Evolutionary conservation across 2,329 filamentous ascomycete genomes (phyloP).

Genomic region (Hymenoscyphus occultus): DNA sequence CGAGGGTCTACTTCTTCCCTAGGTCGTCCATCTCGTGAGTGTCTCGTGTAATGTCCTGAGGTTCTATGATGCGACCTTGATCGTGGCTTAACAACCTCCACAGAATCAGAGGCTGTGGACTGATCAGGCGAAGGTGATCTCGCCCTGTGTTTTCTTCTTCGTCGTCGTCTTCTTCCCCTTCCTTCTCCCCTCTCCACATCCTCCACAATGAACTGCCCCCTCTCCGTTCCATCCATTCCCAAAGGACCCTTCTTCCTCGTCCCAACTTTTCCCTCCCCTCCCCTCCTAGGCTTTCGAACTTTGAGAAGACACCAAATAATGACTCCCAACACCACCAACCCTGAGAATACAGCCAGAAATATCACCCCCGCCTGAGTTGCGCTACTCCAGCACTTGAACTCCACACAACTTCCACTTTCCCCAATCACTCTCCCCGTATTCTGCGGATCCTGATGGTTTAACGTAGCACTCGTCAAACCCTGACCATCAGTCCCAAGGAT

Average conservation of each 20-base stretch:
- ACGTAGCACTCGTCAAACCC: conserved; percentile 16
- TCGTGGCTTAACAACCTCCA: not conserved
- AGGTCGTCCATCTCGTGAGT: not conserved
- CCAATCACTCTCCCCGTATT: not conserved
- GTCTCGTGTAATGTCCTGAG: not conserved
- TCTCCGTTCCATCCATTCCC: not conserved
- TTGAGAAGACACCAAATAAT: conserved; percentile 12
- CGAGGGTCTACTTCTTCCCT: not conserved
- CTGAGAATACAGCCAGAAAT: conserved; percentile 4
- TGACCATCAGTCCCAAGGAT: not conserved
- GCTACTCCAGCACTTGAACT: conserved; percentile 18
- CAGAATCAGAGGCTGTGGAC: not conserved
- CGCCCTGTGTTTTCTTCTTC: not conserved
- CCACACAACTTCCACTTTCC: not conserved
- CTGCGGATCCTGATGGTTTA: conserved; percentile 12
- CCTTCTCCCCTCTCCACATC: not conserved
- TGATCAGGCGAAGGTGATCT: not conserved
- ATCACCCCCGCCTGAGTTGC: conserved; percentile 7
- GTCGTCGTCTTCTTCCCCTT: conserved; percentile 1
- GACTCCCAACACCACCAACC: not conserved
- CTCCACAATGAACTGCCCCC: not conserved
- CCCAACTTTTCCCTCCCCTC: not conserved
- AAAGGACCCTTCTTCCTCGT: not conserved
- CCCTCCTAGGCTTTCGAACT: not conserved
- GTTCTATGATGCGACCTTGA: not conserved